Evolutionary conservation across 495 filamentous ascomycete genomes (phyloP).

Genomic region (Tirmania nivea): DNA sequence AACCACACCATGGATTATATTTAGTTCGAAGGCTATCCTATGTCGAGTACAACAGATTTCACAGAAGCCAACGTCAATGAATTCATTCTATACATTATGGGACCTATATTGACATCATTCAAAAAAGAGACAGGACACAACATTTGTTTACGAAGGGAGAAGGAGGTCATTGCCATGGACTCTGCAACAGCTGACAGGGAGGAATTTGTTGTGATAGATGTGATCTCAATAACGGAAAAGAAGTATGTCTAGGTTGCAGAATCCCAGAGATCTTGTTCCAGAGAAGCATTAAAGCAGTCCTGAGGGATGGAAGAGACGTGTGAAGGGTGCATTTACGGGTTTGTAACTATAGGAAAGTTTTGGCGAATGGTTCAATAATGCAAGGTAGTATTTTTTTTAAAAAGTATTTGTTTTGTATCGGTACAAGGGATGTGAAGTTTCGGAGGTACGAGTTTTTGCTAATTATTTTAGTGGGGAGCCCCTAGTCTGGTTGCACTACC

Average conservation of each 20-base stretch:
- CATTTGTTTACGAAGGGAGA: neutral
- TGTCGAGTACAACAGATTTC: too few relatives aligned
- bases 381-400: neutral
- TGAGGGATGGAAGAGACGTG: conserved; percentile 3
- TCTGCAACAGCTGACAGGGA: neutral
- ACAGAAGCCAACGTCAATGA: too few relatives aligned
- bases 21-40: too few relatives aligned
- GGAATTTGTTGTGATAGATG: conserved; percentile 6
- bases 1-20: too few relatives aligned
- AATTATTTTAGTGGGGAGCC: too few relatives aligned
- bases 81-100: too few relatives aligned
- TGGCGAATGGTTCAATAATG: conserved; percentile 3
- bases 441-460: too few relatives aligned
- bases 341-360: conserved; percentile 3
- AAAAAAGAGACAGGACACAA: too few relatives aligned
- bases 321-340: conserved; percentile 2
- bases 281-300: conserved; percentile 2
- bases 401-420: too few relatives aligned
- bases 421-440: too few relatives aligned
- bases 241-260: conserved; percentile 2
- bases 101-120: too few relatives aligned
- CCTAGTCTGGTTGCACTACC: too few relatives aligned
- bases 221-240: neutral
- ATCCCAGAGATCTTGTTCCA: conserved; percentile 1
- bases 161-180: conserved; percentile 1